Conservation (phyloP, 2,329 filamentous ascomycete species). For the Hortaea werneckii region DNA sequence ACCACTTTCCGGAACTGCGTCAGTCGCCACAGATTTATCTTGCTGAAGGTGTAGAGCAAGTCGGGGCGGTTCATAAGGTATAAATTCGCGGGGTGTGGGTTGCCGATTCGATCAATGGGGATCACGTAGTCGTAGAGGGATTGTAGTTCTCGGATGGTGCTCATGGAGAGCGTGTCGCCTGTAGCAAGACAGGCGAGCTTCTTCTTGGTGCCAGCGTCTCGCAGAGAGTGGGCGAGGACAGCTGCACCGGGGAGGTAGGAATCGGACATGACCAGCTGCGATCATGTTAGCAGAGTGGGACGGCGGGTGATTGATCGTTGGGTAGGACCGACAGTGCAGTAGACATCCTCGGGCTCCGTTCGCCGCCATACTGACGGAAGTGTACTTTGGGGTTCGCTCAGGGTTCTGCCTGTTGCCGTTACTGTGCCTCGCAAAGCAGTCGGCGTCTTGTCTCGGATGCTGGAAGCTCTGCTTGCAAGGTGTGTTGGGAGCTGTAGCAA, state of each 20-base stretch:
- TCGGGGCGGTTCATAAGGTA: constrained; percentile 86
- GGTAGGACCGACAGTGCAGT: constrained; percentile 46
- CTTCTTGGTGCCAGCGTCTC: constrained; percentile 78
- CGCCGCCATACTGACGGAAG: background rate
- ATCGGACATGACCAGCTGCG: constrained; percentile 82
- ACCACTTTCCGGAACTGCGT: constrained; percentile 85
- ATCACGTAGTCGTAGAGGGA: constrained; percentile 81
- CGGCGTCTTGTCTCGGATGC: too few species aligned
- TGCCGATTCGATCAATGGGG: constrained; percentile 69
- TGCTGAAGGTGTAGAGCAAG: constrained; percentile 87
- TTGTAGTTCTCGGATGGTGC: constrained; percentile 73
- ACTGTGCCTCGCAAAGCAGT: too few species aligned
- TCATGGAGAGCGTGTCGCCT: constrained; percentile 62
- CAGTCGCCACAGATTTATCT: constrained; percentile 89
- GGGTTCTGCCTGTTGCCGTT: too few species aligned
- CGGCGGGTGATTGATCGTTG: background rate
- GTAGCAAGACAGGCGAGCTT: constrained; percentile 80
- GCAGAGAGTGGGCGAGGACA: constrained; percentile 86
- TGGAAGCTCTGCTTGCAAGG: too few species aligned
- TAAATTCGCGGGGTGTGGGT: constrained; percentile 68
- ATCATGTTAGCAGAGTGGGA: constrained; percentile 1
- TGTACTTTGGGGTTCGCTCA: background rate
- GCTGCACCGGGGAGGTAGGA: constrained; percentile 91
- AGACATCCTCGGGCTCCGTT: constrained; percentile 44
- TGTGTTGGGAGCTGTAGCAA: too few species aligned